Conservation (phyloP, 345 rosid genomes). For the Salix dunnii region DNA sequence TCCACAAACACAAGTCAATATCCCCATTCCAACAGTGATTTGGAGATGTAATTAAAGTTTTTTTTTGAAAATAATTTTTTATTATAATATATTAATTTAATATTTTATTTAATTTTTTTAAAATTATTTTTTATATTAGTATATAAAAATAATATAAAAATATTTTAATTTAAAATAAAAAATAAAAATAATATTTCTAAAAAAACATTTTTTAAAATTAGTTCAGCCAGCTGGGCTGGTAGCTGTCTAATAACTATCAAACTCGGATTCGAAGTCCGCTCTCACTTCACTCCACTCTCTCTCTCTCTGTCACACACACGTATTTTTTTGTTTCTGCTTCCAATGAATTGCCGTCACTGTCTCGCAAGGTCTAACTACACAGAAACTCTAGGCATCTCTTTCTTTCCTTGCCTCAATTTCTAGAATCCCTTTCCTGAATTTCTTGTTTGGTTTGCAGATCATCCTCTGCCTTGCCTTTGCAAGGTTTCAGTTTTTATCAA, state of each 20-base stretch:
- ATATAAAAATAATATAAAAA: too few species aligned
- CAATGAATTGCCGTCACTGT: constrained; percentile 62
- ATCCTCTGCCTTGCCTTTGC: constrained; percentile 47
- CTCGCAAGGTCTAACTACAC: constrained; percentile 47
- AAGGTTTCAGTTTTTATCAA: constrained; percentile 35
- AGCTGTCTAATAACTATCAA: neutral
- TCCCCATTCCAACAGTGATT: too few species aligned
- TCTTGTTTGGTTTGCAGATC: constrained; percentile 39
- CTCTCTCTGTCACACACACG: neutral
- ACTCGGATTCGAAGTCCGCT: neutral
- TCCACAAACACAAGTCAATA: too few species aligned
- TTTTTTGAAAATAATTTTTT: too few species aligned
- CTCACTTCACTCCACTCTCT: neutral
- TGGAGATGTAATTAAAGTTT: too few species aligned
- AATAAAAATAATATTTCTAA: too few species aligned
- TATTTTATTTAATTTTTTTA: too few species aligned
- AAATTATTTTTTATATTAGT: too few species aligned
- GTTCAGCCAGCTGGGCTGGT: too few species aligned
- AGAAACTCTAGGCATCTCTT: neutral
- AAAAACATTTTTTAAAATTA: too few species aligned
- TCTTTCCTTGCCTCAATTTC: neutral
- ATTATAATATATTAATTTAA: too few species aligned
- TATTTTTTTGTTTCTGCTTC: neutral
- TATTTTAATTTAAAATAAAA: too few species aligned
- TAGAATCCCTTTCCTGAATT: neutral